Evolutionary conservation across 306 rosid genomes (phyloP), one percentile per base, ranked within the genome.

Genomic region (Delonix regia): DNA sequence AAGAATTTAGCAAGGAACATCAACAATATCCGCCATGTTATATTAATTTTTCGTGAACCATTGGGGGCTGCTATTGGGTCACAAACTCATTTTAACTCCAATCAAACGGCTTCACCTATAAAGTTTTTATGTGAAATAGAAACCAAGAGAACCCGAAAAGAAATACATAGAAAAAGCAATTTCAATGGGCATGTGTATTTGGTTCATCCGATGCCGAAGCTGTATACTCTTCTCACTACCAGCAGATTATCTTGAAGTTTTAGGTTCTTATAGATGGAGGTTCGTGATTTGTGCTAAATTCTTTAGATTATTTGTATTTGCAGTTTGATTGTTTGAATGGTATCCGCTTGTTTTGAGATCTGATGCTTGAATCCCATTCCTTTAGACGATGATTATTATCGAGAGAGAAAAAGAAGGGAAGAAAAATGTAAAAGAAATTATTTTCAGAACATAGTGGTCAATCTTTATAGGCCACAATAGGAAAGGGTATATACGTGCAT

Each of bases 151-250:
- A 25, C 64, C 48, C 38, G 38, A 71, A 27, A 9, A 60, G 44
- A 78, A 74, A 27, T 45, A 6, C 3, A 69, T 14, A 3, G 22
- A 7, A 76, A 41, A 11, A 36, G 21, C 21, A 8, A 18, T 62
- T 52, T 73, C 8, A 24, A 12, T 30, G 16, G 5, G 61, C 61
- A 16, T 62, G 28, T 51, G 41, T 15, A 75, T 77, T 52, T 38
- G 76, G 73, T 28, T 83, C 71, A 65, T 15, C n/a, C 44, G 11
- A 72, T 33, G 81, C 56, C 45, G 65, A 78, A 69, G 44, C 14
- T 25, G 61, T 63, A 78, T 55, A 53, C 80, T 49, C 19, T 45
- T 62, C 83, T 53, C 68, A 55, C 69, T 34, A 55, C 69, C 42
- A n/a, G n/a, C n/a, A 47, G 83, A 41, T 18, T 71, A 34, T 64